Evolutionary conservation across 2,329 filamentous ascomycete species (phyloP), one percentile per base, ranked within the genome.

Genomic region (Periconia macrospinosa): DNA sequence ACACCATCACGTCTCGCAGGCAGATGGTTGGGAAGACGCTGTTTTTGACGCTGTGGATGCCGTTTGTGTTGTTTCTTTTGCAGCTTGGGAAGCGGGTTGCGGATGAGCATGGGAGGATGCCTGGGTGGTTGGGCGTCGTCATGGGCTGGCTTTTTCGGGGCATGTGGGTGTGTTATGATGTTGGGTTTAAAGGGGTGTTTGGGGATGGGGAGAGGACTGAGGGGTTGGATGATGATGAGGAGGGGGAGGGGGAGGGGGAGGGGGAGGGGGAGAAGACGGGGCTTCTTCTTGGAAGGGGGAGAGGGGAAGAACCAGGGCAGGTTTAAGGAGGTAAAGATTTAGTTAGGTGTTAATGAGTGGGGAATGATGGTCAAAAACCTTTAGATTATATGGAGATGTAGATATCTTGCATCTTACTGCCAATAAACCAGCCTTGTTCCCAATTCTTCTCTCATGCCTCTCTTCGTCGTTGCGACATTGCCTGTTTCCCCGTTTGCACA

Each of bases 161-260:
- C 0, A 73, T 86, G 61, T 92, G 89, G 89, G 65, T 61, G 44
- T 81, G 75, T 45, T 91, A 92, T 74, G 88, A 91, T 74, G 55
- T 48, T 0, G 67, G 84, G 17, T 87, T 88, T 60, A 87, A 85
- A 71, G 76, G 74, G 1, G 41, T 87, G 0, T 97, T 95, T 78
- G 93, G 93, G 0, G 90, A 97, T 68, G 94, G 94, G 0, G 93
- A 97, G 79, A 83, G 84, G 62, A 86, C 83, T 0, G 57, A 67
- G 35, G 68, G 63, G 8, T 63, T 66, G 27, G 63, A 65, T 19
- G 44, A 19, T 15, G 47, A 30, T 19, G 47, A 43, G 10, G 27
- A 33, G 46, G 43, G 23, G n/a, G 43, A 45, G 27, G 23, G n/a
- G 19, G 10, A 15, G 41, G n/a, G 14, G 11, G 11, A 6, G 11